Evolutionary conservation across 257 asterid genomes (phyloP).

Genomic region (Jaltomata sinuosa): DNA sequence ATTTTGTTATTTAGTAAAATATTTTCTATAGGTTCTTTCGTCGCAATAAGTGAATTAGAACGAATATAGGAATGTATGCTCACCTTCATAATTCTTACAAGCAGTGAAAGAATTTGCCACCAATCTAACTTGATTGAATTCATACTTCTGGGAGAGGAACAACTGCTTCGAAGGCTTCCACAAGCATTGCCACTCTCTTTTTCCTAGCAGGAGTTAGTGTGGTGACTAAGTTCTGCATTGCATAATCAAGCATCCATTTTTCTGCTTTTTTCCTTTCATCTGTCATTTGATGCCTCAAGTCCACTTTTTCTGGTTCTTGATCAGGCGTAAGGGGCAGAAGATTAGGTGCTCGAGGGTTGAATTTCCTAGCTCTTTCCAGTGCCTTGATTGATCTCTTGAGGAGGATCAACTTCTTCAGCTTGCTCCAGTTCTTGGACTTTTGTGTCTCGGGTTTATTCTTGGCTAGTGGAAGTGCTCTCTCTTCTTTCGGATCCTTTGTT

Average conservation of each 20-base stretch:
- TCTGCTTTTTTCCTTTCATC: conserved; percentile 85
- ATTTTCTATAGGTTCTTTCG: neutral
- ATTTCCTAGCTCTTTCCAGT: conserved; percentile 52
- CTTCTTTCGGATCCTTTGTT: neutral
- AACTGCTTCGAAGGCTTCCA: conserved; percentile 96
- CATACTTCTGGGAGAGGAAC: conserved; percentile 84
- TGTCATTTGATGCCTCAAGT: conserved; percentile 62
- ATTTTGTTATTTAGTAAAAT: neutral
- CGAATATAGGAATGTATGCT: neutral
- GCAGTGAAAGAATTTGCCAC: neutral
- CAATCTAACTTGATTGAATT: neutral
- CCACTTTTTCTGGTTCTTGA: conserved; percentile 44
- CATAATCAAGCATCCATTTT: conserved; percentile 98
- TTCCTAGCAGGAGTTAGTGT: conserved; percentile 77
- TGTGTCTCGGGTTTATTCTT: conserved; percentile 14
- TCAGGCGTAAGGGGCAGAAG: conserved; percentile 16
- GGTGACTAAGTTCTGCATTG: conserved; percentile 81
- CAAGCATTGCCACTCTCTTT: conserved; percentile 88
- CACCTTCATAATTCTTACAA: neutral
- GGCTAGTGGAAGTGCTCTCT: conserved; percentile 2
- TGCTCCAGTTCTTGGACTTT: conserved; percentile 76
- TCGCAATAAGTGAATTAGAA: neutral
- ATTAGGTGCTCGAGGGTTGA: conserved; percentile 14
- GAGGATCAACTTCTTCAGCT: conserved; percentile 61
- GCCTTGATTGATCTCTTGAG: conserved; percentile 77